phyloP scores from a whole-genome alignment of 2,329 filamentous ascomycete species.

The Fusarium tricinctum region DNA sequence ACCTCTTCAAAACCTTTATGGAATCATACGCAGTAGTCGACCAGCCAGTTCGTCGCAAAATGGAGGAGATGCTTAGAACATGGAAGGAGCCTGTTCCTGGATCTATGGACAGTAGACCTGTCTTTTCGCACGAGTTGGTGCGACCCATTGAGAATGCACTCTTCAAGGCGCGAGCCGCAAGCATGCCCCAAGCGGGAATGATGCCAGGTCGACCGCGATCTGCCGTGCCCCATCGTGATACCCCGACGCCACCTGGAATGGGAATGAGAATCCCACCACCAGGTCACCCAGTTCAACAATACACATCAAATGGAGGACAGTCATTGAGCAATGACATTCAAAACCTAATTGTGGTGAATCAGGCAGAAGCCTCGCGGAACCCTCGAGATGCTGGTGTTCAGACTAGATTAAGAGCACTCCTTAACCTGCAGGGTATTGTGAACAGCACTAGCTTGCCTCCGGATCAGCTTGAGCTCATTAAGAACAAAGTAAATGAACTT shows the following conservation, averaged over 20 bases:
- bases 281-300: conserved; percentile 48
- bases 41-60: conserved; percentile 82
- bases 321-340: conserved; percentile 86
- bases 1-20: conserved; percentile 96
- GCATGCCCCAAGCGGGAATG: conserved; percentile 66
- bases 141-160: conserved; percentile 94
- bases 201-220: conserved; percentile 65
- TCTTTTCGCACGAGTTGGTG: conserved; percentile 89
- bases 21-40: conserved; percentile 94
- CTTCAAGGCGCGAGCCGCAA: conserved; percentile 80
- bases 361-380: conserved; percentile 80
- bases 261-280: conserved; percentile 54
- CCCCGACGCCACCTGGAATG: conserved; percentile 77
- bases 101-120: conserved; percentile 90
- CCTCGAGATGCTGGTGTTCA: conserved; percentile 82
- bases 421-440: conserved; percentile 82
- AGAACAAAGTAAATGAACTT: conserved; percentile 85
- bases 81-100: conserved; percentile 98
- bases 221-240: conserved; percentile 74
- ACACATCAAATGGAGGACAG: conserved; percentile 53
- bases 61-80: conserved; percentile 97
- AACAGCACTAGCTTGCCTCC: conserved; percentile 82
- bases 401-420: conserved; percentile 84
- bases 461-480: conserved; percentile 86
- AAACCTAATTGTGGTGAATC: conserved; percentile 79